These are phyloP conservation scores for Microdochium paspali DNA, from an alignment of 2,329 filamentous ascomycete genomes.

Conservation along the genomic window DNA sequence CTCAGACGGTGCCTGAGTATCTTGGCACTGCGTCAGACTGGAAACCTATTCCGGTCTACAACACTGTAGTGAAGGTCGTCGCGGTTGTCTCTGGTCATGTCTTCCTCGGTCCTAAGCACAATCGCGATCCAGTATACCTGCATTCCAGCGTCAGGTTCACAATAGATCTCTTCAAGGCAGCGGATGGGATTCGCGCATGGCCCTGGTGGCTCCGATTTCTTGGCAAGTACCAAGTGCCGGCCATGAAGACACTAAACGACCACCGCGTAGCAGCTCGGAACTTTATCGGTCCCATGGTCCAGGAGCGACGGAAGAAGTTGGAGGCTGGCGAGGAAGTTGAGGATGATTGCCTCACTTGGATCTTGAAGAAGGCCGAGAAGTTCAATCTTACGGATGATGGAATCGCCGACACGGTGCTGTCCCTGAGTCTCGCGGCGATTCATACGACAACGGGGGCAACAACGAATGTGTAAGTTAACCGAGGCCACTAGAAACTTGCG, in stretches of 20 bases:
- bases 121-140: constrained; percentile 32
- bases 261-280: constrained; percentile 19
- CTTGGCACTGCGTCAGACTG: constrained; percentile 27
- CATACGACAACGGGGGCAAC: constrained; percentile 5
- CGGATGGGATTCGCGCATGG: constrained; percentile 13
- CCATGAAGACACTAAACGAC: constrained; percentile 20
- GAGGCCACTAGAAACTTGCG: too few relatives aligned
- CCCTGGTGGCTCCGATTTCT: constrained; percentile 16
- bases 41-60: constrained; percentile 27
- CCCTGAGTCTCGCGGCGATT: not conserved
- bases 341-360: constrained; percentile 36
- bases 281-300: constrained; percentile 27
- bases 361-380: constrained; percentile 25
- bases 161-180: constrained; percentile 27
- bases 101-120: constrained; percentile 37
- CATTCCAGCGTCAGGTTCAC: constrained; percentile 37
- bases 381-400: constrained; percentile 14
- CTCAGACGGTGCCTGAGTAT: constrained; percentile 19
- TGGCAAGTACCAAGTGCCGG: constrained; percentile 18
- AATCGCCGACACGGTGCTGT: not conserved
- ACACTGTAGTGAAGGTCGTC: constrained; percentile 33
- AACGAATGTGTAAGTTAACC: constrained; percentile 27
- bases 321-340: constrained; percentile 18
- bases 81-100: constrained; percentile 34
- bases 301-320: constrained; percentile 11